Evolutionary conservation across 257 asterid species (phyloP), one percentile per base, ranked within the genome.

Genomic region (Nicotiana attenuata): DNA sequence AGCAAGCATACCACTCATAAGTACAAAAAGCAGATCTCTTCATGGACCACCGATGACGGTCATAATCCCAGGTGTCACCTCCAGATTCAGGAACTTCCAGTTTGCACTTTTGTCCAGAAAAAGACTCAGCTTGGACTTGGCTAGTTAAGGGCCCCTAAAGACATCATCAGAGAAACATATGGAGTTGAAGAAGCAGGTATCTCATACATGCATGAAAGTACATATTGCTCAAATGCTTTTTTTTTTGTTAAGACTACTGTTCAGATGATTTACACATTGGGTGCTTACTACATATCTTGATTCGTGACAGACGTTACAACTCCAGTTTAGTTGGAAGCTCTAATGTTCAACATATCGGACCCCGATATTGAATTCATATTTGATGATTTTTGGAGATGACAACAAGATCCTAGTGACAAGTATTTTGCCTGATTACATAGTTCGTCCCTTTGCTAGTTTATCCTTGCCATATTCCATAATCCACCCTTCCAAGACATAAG

Each of bases 11-110:
- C 98, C 98, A 94, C 85, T 91, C 91, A 82, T 94, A 92, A 88
- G 91, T 90, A 83, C 93, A 93, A 80, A 93, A 93, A 79, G 91
- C 88, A 50, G 96, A 89, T 83, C 76, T 90, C 85, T 92, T 92
- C 88, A 86, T 91, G 31, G 97, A 87, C 96, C 92, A 92, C 87
- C 90, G 77, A 90, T 88, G 87, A 78, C 82, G 87, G 56, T 85
- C 90, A 88, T 83, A 85, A 82, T 92, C 91, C 95, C 97, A 91
- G 56, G 84, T 86, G 85, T 91, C 87, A 35, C 89, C 96, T 81
- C 93, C 94, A 77, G 83, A 88, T 86, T 88, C 93, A 80, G 95
- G 94, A 85, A 94, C 92, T 82, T 88, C 87, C 77, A 84, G 73
- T 75, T 87, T 82, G 80, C 85, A 83, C 77, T 87, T 86, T 66